A percentile compares a stretch with the other conserved stretches of the same genome.
Conservation (phyloP, 345 rosid genomes). For the Trapa bicornis region DNA sequence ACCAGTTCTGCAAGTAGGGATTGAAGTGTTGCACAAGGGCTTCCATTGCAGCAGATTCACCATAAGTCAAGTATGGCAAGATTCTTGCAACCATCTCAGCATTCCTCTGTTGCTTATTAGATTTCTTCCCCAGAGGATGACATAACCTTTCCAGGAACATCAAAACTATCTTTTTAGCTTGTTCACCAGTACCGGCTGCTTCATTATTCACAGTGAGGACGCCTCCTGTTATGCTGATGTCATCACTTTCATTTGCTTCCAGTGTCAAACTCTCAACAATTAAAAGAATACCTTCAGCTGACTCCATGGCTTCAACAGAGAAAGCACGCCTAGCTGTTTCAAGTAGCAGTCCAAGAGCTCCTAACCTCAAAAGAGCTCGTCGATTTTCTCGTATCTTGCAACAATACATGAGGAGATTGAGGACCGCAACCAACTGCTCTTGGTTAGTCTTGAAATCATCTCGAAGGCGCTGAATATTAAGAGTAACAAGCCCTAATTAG, state of each 20-base stretch:
- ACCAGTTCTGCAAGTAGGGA: constrained; percentile 83
- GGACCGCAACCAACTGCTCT: constrained; percentile 87
- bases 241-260: constrained; percentile 92
- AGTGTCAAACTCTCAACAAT: constrained; percentile 89
- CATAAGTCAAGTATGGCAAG: constrained; percentile 91
- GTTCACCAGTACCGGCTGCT: constrained; percentile 79
- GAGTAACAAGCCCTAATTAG: constrained; percentile 7
- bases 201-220: constrained; percentile 70
- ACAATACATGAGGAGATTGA: constrained; percentile 89
- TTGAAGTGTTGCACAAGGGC: constrained; percentile 83
- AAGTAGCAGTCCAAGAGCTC: constrained; percentile 89
- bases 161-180: constrained; percentile 93
- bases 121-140: constrained; percentile 84
- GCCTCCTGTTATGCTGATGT: constrained; percentile 61
- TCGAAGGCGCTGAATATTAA: constrained; percentile 45
- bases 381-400: constrained; percentile 95
- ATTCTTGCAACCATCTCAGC: constrained; percentile 99
- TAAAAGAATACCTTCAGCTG: constrained; percentile 95
- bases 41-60: constrained; percentile 99
- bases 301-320: constrained; percentile 97
- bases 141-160: constrained; percentile 91
- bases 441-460: constrained; percentile 92
- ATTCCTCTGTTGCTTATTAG: constrained; percentile 94
- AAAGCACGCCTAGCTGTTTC: constrained; percentile 97
- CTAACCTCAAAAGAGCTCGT: constrained; percentile 65